Evolutionary conservation across 1,284 basidiomycete species (phyloP), one percentile per base, ranked within the genome.

Genomic region (Cutaneotrichosporon daszewskae): DNA sequence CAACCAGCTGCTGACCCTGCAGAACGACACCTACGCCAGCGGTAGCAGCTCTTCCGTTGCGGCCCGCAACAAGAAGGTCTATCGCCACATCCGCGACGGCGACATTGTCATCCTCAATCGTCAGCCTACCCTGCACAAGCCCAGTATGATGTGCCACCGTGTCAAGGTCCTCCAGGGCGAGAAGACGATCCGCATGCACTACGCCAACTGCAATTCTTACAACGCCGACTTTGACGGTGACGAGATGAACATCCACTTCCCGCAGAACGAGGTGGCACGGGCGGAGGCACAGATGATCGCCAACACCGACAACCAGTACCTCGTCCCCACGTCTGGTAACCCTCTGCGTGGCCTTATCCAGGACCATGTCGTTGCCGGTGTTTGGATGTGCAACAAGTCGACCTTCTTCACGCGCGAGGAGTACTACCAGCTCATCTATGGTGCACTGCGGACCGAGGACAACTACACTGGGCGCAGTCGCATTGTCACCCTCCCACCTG

Each of bases 191-290:
- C 82, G 95, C 24, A 96, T 99, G 94, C 95, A 99, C 75, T 98
- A 99, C 66, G 95, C 95, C 37, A 98, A 98, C 66, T 98, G 95
- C 75, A 97, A 97, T 71, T 97, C 94, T 5, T 98, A 98, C 72
- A 98, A 98, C 63, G 95, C 95, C 67, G 95, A 99, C 73, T 99
- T 99, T 67, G 95, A 99, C 66, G 95, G 95, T 60, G 95, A 99
- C 74, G 90, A 98, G 72, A 98, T 98, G 94, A 98, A 98, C 74
- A 92, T 98, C 53, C 94, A 98, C 74, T 98, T 98, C 64, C 91
- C 94, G 58, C 94, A 89, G 84, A 74, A 76, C 83, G 76, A 59
- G 50, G 48, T 94, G 32, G 92, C 95, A 34, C 84, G 94, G 47
- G 87, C 94, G 9, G 91, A 96, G 69, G 89, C 89, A 3, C 82